These are phyloP conservation scores for Seiridium unicorne DNA, from an alignment of 2,329 filamentous ascomycete genomes.

Conservation along the genomic window DNA sequence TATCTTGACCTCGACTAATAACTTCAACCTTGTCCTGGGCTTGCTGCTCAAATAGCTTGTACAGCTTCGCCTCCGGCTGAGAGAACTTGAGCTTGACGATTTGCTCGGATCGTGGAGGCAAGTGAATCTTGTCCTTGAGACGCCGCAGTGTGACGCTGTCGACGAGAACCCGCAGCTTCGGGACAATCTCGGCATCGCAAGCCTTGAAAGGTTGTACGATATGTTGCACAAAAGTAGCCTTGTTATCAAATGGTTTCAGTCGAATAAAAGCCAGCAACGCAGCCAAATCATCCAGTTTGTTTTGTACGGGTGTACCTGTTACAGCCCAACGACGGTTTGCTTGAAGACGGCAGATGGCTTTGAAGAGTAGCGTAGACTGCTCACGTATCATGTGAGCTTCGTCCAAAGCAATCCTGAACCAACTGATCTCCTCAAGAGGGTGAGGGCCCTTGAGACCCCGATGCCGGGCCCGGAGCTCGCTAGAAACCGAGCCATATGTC, in stretches of 20 bases:
- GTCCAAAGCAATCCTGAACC: constrained; percentile 92
- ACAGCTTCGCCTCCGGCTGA: constrained; percentile 70
- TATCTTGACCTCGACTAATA: constrained; percentile 61
- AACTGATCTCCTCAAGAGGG: constrained; percentile 76
- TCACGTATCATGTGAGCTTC: constrained; percentile 95
- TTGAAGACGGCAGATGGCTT: constrained; percentile 76
- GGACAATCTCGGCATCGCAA: constrained; percentile 79
- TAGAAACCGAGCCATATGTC: constrained; percentile 85
- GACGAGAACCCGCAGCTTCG: constrained; percentile 83
- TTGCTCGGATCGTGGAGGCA: constrained; percentile 72
- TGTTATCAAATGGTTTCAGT: constrained; percentile 81
- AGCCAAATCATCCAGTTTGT: constrained; percentile 85
- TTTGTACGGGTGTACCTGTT: constrained; percentile 96
- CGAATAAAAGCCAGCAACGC: constrained; percentile 84
- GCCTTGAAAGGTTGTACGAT: constrained; percentile 86
- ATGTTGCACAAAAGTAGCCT: constrained; percentile 70
- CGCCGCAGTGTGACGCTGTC: constrained; percentile 92
- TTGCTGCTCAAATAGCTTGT: constrained; percentile 81
- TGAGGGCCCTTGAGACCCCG: constrained; percentile 58
- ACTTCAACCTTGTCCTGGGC: constrained; percentile 78
- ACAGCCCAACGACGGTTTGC: constrained; percentile 90
- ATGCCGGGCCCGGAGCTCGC: constrained; percentile 67
- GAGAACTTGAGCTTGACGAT: constrained; percentile 75
- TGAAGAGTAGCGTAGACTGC: constrained; percentile 76
- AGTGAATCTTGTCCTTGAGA: constrained; percentile 84